Percentiles rank a stretch among this genome's conserved stretches.
Evolutionary conservation across 441 rosid genomes (phyloP).

Genomic region (Macaranga tanarius): DNA sequence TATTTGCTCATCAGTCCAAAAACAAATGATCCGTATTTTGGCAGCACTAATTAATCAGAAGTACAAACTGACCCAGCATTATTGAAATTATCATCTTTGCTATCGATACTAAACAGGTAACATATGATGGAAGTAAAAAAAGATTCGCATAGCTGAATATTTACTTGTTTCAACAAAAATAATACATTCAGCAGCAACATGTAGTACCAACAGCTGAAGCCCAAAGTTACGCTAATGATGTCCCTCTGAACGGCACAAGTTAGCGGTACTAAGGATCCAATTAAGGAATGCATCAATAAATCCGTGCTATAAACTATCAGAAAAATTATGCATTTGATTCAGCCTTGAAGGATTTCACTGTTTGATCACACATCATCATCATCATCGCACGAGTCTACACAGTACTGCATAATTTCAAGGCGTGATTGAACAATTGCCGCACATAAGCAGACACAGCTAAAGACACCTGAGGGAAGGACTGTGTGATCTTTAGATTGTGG

Average conservation of each 20-base stretch:
- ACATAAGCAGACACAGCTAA: too few species aligned
- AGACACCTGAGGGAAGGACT: too few species aligned
- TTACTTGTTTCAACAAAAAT: too few species aligned
- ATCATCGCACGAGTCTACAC: too few species aligned
- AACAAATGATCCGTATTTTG: too few species aligned
- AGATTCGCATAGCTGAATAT: too few species aligned
- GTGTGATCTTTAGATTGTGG: neutral
- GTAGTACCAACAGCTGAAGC: neutral
- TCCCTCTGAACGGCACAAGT: neutral
- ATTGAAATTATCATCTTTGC: too few species aligned
- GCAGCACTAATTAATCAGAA: too few species aligned
- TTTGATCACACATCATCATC: neutral
- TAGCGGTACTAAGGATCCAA: neutral
- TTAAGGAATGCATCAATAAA: neutral
- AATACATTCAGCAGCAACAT: neutral
- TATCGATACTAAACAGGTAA: too few species aligned
- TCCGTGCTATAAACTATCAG: neutral
- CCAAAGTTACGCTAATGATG: neutral
- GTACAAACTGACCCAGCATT: too few species aligned
- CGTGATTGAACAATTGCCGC: neutral
- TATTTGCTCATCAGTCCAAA: too few species aligned
- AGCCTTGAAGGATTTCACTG: neutral
- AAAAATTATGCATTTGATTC: neutral
- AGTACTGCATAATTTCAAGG: neutral
- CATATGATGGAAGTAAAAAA: too few species aligned